Evolutionary conservation across 1,139 yeast genomes (phyloP).

Genomic region (Meyerozyma athensensis): DNA sequence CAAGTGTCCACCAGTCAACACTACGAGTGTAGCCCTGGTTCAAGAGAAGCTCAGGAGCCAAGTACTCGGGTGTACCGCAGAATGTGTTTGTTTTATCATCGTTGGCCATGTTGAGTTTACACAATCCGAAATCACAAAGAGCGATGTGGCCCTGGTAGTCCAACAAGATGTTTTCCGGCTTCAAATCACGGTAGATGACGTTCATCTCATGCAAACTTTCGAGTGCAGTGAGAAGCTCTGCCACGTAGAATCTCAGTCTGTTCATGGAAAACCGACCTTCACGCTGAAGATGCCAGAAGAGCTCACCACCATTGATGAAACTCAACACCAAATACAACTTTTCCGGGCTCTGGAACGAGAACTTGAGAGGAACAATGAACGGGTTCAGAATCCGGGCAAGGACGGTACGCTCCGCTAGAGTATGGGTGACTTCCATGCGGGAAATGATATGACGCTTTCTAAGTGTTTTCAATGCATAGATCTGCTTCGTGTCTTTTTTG

Average conservation of each 20-base stretch:
- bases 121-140: slow-evolving; percentile 91
- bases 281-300: slow-evolving; percentile 88
- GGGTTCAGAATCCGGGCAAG: slow-evolving; percentile 91
- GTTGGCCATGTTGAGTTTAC: slow-evolving; percentile 88
- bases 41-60: slow-evolving; percentile 88
- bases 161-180: slow-evolving; percentile 89
- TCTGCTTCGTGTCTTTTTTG: slow-evolving; percentile 89
- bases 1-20: slow-evolving; percentile 98
- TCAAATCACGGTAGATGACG: slow-evolving; percentile 90
- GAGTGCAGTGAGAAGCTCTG: slow-evolving; percentile 87
- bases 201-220: slow-evolving; percentile 88
- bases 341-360: slow-evolving; percentile 94
- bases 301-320: slow-evolving; percentile 95
- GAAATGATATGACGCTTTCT: slow-evolving; percentile 92
- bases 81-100: slow-evolving; percentile 89
- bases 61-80: slow-evolving; percentile 94
- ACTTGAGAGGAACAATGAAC: slow-evolving; percentile 96
- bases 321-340: slow-evolving; percentile 86
- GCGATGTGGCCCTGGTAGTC: slow-evolving; percentile 98
- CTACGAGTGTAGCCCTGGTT: slow-evolving; percentile 93
- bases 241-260: slow-evolving; percentile 87
- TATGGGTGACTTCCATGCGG: slow-evolving; percentile 92
- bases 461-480: slow-evolving; percentile 89
- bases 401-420: slow-evolving; percentile 93
- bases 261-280: slow-evolving; percentile 88